A percentile compares a stretch with the other conserved stretches of the same genome.
Evolutionary conservation across 139 green algal genomes (phyloP).

Genomic region (Desmodesmus armatus): DNA sequence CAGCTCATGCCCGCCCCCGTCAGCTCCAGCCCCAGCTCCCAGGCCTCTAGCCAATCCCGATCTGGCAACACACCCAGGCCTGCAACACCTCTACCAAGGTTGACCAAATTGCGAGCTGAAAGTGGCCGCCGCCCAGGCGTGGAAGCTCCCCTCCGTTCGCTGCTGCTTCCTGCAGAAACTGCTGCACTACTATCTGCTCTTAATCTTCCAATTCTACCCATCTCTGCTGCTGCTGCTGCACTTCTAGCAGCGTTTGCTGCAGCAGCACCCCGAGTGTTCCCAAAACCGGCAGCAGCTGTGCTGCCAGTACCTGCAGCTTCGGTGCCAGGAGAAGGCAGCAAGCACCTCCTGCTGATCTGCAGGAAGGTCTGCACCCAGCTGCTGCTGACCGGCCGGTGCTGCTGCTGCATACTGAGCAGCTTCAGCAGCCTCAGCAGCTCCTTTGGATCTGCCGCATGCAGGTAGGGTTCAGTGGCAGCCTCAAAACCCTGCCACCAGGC

Average conservation of each 20-base stretch:
- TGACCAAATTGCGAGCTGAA: not conserved
- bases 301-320: not conserved
- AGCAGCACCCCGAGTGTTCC: too few species aligned
- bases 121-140: not conserved
- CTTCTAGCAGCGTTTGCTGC: not conserved
- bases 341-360: not conserved
- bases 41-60: not conserved
- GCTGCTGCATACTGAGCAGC: not conserved
- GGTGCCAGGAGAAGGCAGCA: not conserved
- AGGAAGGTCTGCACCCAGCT: not conserved
- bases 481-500: constrained; percentile 6
- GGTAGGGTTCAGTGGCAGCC: not conserved
- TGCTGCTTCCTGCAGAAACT: not conserved
- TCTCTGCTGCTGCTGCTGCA: constrained; percentile 9
- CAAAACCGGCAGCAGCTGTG: too few species aligned
- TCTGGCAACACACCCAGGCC: constrained; percentile 10
- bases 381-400: not conserved
- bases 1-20: not conserved
- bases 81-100: constrained; percentile 14
- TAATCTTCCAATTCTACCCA: not conserved
- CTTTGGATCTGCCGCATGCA: not conserved
- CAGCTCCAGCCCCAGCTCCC: not conserved
- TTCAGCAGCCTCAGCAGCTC: not conserved
- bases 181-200: not conserved
- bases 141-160: not conserved